Conservation (phyloP, 495 filamentous ascomycete genomes). For the Platismatia glauca region DNA sequence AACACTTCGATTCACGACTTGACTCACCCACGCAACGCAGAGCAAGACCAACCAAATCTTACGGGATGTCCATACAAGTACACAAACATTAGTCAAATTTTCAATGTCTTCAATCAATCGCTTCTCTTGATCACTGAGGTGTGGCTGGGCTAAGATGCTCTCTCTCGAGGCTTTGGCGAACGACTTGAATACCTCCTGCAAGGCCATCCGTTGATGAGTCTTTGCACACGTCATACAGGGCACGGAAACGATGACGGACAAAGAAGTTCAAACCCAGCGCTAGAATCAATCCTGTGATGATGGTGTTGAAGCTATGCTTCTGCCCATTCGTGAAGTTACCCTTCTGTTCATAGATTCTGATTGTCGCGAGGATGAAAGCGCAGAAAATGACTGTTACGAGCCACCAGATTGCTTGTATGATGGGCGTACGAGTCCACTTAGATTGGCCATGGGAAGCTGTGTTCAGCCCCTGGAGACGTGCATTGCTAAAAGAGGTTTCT, state of each 20-base stretch:
- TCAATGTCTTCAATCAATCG: constrained; percentile 14
- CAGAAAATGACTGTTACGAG: constrained; percentile 8
- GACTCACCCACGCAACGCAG: constrained; percentile 14
- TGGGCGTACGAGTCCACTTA: no score
- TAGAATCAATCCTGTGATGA: constrained; percentile 16
- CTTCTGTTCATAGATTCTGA: constrained; percentile 6
- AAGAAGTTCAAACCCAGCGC: constrained; percentile 22
- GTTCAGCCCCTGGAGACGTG: no score
- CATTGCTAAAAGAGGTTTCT: no score
- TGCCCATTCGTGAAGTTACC: constrained; percentile 6
- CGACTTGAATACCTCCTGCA: constrained; percentile 21
- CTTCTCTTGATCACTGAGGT: constrained; percentile 1
- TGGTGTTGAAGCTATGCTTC: constrained; percentile 16
- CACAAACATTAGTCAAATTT: constrained; percentile 12
- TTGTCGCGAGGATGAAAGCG: not conserved
- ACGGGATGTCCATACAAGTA: not conserved
- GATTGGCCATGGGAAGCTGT: no score
- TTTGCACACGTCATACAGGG: not conserved
- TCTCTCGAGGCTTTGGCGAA: constrained; percentile 14
- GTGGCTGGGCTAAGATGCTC: not conserved
- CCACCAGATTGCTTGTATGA: no score
- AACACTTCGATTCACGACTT: no score
- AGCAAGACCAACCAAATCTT: constrained; percentile 1
- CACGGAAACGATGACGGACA: not conserved
- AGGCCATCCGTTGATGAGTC: not conserved